Evolutionary conservation across 768 basidiomycete species (phyloP), one percentile per base, ranked within the genome.

Genomic region (Rhodotorula toruloides): DNA sequence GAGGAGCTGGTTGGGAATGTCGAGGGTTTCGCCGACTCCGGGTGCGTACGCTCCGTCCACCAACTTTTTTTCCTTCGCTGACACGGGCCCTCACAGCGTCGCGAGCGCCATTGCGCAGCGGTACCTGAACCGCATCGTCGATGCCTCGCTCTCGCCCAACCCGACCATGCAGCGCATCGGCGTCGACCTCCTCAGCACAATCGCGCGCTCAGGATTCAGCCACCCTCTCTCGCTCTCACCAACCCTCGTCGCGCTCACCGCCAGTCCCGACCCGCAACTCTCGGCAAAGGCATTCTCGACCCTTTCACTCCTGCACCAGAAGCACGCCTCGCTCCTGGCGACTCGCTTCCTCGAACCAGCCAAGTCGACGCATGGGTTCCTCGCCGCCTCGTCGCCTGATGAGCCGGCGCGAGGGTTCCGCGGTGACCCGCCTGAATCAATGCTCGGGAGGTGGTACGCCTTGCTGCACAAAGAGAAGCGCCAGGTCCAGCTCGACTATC

Each of bases 81-180:
- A n/a, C 29, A 16, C 2, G 53, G 11, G 13, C n/a, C 36, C 67
- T 63, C 34, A 12, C 73, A 98, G 94, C 34, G 90, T 97, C 67
- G 91, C 90, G 77, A 93, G 94, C 2, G 90, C 91, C 6, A 83
- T 99, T 43, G 87, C 97, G 1, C 96, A 99, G 74, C 88, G 94
- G 14, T 98, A 98, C 74, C 80, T 98, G 47, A 78, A 81, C 19
- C 85, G 85, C 40, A 91, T 99, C 56, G 79, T 97, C 44, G 82
- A 87, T 2, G 88, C 91, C 0, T 88, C 90, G 1, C 76, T 92
- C 29, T 88, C 90, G 3, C 81, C 82, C 58, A 83, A 87, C 70
- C 68, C 80, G 29, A 25, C 48, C 25, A 53, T 67, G 7, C 67
- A 70, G 31, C 70, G 70, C 14, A 52, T 73, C 29, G 94, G 93